Evolutionary conservation across 202 grass and related monocot species (phyloP), one percentile per base, ranked within the genome.

Genomic region (Setaria italica): DNA sequence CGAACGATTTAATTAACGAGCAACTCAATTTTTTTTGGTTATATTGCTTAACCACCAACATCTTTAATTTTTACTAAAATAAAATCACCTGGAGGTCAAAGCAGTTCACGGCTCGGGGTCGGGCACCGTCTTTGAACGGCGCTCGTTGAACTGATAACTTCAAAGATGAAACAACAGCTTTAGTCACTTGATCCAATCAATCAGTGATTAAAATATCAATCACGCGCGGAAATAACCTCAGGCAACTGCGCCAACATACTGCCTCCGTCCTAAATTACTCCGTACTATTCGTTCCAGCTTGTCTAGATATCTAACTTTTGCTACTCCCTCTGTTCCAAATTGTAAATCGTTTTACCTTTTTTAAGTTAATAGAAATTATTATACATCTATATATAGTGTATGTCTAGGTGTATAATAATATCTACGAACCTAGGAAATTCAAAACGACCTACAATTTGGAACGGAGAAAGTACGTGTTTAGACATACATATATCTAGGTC

Each of bases 31-130:
- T 37, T 20, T 67, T 72, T 30, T 25, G 1, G 0, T 13, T 6
- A 5, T 11, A 12, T 72, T 51, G 46, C 43, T 65, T 65, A 84
- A 74, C 70, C 70, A 83, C 81, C 39, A 14, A 80, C 37, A 5
- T 74, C 9, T 9, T 33, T 3, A 37, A 37, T 30, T 62, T 62
- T 7, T 19, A 32, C 25, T 33, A 62, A n/a, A 51, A 48, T 7
- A 16, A 42, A 67, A 56, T 15, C 76, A 67, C 33, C 49, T 21
- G 59, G 59, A 34, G 59, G 0, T 19, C n/a, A 30, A 47, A 48
- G 35, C 17, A 58, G 8, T 9, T 2, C 56, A 29, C 21, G 21
- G 58, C 9, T 11, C 9, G 57, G 57, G 57, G 25, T 32, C 59
- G 25, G 59, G 25, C 59, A 29, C 25, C 59, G 48, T 21, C 71